phyloP scores from a whole-genome alignment of 148 eudicot genomes.

The Oxyria digyna region DNA sequence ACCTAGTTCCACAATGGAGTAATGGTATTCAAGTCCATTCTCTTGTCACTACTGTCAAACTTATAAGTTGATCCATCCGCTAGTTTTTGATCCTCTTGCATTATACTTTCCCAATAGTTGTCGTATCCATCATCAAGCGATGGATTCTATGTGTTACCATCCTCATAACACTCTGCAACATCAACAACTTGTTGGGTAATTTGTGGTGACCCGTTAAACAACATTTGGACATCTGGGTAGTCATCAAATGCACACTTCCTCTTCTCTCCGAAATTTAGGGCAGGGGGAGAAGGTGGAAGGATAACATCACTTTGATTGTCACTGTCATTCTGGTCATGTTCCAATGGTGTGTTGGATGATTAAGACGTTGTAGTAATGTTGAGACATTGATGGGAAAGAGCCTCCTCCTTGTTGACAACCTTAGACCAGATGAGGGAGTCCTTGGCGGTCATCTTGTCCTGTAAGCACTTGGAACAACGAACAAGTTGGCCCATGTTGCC shows the following conservation, averaged over 20 bases:
- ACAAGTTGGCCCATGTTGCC: slow-evolving; percentile 22
- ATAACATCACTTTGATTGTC: too few relatives aligned
- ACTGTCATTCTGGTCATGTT: background rate
- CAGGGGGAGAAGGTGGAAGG: too few relatives aligned
- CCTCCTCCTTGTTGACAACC: slow-evolving; percentile 42
- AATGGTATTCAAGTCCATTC: background rate
- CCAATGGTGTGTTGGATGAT: background rate
- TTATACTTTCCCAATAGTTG: too few relatives aligned
- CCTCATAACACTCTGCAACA: background rate
- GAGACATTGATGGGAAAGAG: slow-evolving; percentile 6
- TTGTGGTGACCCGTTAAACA: background rate
- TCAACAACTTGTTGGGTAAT: background rate
- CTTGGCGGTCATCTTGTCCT: slow-evolving; percentile 31
- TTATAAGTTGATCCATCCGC: too few relatives aligned
- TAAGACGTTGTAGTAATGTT: background rate
- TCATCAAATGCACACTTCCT: background rate
- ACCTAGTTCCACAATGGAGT: background rate
- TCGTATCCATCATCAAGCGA: background rate
- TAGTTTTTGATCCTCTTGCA: too few relatives aligned
- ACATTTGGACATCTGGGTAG: background rate
- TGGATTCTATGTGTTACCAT: background rate
- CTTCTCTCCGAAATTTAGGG: background rate
- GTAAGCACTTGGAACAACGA: slow-evolving; percentile 26
- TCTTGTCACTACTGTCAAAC: too few relatives aligned
- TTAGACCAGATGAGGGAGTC: slow-evolving; percentile 28